These are phyloP conservation scores for Paraphaeosphaeria minitans DNA, from an alignment of 2,329 filamentous ascomycete species.

Conservation along the genomic window DNA sequence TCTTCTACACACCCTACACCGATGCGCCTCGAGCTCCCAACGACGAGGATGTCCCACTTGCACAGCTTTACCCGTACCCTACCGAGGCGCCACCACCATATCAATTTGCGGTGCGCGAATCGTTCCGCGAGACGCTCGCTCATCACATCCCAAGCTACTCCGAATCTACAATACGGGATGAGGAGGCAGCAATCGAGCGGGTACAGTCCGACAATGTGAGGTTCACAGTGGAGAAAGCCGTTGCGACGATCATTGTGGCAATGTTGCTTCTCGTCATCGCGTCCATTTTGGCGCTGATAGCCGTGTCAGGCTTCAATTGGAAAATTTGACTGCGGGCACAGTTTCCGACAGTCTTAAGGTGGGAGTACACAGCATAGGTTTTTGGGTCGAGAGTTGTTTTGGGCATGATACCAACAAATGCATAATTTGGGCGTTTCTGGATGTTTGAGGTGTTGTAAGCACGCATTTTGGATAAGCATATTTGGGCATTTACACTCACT, in stretches of 20 bases:
- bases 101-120: slow-evolving; percentile 29
- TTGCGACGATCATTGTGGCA: slow-evolving; percentile 32
- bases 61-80: slow-evolving; percentile 30
- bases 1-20: slow-evolving; percentile 14
- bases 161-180: slow-evolving; percentile 14
- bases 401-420: slow-evolving; percentile 14
- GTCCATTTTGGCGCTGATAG: slow-evolving; percentile 22
- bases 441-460: neutral
- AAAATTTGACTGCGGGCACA: neutral
- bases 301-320: slow-evolving; percentile 9
- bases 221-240: slow-evolving; percentile 30
- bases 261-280: slow-evolving; percentile 28
- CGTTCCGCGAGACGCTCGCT: slow-evolving; percentile 34
- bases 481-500: slow-evolving; percentile 4
- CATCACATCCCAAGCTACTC: slow-evolving; percentile 24
- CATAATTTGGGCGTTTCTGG: slow-evolving; percentile 13
- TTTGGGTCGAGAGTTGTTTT: neutral
- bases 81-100: slow-evolving; percentile 37
- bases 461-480: slow-evolving; percentile 6
- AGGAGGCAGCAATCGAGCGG: slow-evolving; percentile 22
- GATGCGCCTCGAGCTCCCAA: slow-evolving; percentile 14
- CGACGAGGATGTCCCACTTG: slow-evolving; percentile 37
- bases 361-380: neutral
- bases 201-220: slow-evolving; percentile 27
- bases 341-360: neutral